phyloP scores from a whole-genome alignment of 371 early-diverging fungal genomes.

The Lichtheimia ramosa region DNA sequence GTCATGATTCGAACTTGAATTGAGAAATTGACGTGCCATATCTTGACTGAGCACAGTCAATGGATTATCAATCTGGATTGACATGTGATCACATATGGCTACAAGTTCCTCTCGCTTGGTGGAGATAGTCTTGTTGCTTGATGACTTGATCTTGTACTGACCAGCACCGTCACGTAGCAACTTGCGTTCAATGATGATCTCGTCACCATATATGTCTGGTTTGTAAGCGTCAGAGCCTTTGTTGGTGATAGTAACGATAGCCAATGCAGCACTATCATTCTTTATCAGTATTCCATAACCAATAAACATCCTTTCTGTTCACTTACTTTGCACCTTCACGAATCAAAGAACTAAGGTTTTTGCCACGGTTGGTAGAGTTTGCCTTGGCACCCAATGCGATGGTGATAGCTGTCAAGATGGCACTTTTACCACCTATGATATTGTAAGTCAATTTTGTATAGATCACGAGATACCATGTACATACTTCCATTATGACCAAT shows the following conservation, averaged over 20 bases:
- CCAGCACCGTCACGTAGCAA: slow-evolving; percentile 70
- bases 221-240: slow-evolving; percentile 79
- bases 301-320: background rate
- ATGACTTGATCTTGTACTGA: slow-evolving; percentile 75
- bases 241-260: slow-evolving; percentile 81
- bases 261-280: slow-evolving; percentile 52
- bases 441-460: too few relatives aligned
- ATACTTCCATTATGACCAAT: slow-evolving; percentile 93
- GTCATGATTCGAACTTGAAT: slow-evolving; percentile 76
- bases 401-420: slow-evolving; percentile 89
- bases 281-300: background rate
- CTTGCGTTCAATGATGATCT: slow-evolving; percentile 81
- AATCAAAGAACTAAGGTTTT: slow-evolving; percentile 75
- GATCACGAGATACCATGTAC: slow-evolving; percentile 10
- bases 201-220: slow-evolving; percentile 78
- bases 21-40: slow-evolving; percentile 87
- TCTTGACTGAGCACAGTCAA: slow-evolving; percentile 92
- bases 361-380: slow-evolving; percentile 81
- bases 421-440: slow-evolving; percentile 84
- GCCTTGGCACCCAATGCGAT: slow-evolving; percentile 93
- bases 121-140: slow-evolving; percentile 63
- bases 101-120: slow-evolving; percentile 79
- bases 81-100: slow-evolving; percentile 86
- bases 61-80: slow-evolving; percentile 91
- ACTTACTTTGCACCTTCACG: slow-evolving; percentile 77